Evolutionary conservation across 345 rosid genomes (phyloP).

Genomic region (Arabidopsis suecica): DNA sequence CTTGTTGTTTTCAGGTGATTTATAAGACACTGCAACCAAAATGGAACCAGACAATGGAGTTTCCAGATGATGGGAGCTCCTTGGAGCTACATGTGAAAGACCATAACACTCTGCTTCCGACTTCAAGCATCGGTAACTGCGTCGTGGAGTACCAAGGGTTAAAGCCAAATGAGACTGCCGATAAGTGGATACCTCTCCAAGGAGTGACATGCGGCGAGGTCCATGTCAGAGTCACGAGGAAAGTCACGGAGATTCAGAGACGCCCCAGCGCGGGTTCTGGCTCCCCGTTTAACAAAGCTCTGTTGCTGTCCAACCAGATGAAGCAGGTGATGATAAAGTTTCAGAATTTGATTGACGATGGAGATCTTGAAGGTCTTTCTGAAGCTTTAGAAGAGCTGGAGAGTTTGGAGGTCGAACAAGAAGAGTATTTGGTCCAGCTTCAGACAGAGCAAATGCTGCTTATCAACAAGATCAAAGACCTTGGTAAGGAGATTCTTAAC

Average conservation of each 20-base stretch:
- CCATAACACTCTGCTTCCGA: slow-evolving; percentile 79
- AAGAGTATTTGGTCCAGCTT: slow-evolving; percentile 80
- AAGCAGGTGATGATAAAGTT: slow-evolving; percentile 67
- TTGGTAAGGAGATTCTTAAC: slow-evolving; percentile 77
- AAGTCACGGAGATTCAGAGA: slow-evolving; percentile 63
- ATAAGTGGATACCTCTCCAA: slow-evolving; percentile 98
- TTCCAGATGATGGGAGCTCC: slow-evolving; percentile 81
- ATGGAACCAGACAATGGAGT: slow-evolving; percentile 94
- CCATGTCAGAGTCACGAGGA: slow-evolving; percentile 74
- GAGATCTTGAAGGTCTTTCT: slow-evolving; percentile 63
- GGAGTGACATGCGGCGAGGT: slow-evolving; percentile 92
- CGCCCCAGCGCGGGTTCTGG: slow-evolving; percentile 59
- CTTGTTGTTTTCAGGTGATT: slow-evolving; percentile 60
- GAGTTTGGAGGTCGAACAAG: slow-evolving; percentile 72
- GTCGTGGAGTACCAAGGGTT: slow-evolving; percentile 84
- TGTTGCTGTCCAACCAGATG: slow-evolving; percentile 54
- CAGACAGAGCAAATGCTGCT: slow-evolving; percentile 87
- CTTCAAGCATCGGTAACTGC: slow-evolving; percentile 85
- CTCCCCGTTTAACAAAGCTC: slow-evolving; percentile 65
- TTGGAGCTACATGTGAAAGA: slow-evolving; percentile 85
- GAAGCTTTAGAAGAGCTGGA: slow-evolving; percentile 73
- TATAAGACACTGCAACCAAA: slow-evolving; percentile 75
- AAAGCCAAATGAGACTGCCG: slow-evolving; percentile 77
- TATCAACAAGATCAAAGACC: slow-evolving; percentile 84
- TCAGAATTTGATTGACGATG: slow-evolving; percentile 65